Percentiles rank a stretch among this genome's conserved stretches.
Conservation (phyloP, 73 alveolate genomes). For the Tetrahymena elliotti region DNA sequence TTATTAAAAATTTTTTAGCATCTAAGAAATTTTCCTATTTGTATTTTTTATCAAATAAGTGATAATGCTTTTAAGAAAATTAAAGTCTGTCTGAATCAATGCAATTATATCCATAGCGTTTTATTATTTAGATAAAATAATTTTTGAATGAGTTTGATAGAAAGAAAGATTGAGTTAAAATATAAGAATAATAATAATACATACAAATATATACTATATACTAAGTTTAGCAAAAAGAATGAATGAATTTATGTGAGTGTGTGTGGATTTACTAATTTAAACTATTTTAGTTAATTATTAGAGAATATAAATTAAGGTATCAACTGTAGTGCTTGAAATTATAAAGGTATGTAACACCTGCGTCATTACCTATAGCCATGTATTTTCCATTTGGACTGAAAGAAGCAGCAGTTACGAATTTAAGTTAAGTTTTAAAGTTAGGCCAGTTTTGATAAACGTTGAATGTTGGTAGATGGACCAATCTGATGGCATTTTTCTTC, state of each 20-base stretch:
- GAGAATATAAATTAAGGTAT: background rate
- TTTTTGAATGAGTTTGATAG: background rate
- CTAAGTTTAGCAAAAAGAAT: background rate
- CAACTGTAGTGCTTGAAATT: background rate
- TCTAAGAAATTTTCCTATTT: too few species aligned
- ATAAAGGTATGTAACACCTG: background rate
- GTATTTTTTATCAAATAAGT: too few species aligned
- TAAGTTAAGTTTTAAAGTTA: background rate
- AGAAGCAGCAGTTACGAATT: background rate
- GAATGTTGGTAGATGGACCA: constrained; percentile 20
- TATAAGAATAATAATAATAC: background rate
- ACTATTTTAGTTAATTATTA: too few species aligned
- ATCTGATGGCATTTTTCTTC: constrained; percentile 27
- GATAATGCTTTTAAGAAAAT: too few species aligned
- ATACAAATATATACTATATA: too few species aligned
- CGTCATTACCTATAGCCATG: background rate
- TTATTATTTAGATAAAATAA: too few species aligned
- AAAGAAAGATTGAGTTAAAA: background rate
- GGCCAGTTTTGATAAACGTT: constrained; percentile 47
- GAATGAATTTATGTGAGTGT: too few species aligned
- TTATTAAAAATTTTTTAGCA: too few species aligned
- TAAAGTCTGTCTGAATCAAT: too few species aligned
- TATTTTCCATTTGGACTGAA: background rate
- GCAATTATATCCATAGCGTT: too few species aligned
- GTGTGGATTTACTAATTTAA: background rate